phyloP scores from a whole-genome alignment of 23 red algal genomes.

The Gracilariopsis chorda region DNA sequence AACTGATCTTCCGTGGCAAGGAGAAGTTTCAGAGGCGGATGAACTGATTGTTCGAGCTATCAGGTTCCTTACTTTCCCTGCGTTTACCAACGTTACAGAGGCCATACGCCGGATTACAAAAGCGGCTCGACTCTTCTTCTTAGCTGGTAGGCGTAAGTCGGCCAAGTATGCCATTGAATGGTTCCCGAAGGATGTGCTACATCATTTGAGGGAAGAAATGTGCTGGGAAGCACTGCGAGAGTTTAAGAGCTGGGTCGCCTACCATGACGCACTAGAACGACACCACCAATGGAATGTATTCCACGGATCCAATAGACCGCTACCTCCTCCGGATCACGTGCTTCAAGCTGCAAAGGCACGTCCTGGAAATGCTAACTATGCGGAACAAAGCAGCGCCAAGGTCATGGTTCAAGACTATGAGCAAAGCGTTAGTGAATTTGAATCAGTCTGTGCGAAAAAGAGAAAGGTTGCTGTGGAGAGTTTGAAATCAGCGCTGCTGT shows the following conservation, averaged over 20 bases:
- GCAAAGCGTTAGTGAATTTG: slow-evolving; percentile 11
- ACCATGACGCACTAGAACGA: slow-evolving; percentile 23
- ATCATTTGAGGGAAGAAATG: not conserved
- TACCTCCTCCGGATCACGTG: slow-evolving; percentile 19
- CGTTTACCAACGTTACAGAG: slow-evolving; percentile 42
- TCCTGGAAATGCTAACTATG: slow-evolving; percentile 51
- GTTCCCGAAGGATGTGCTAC: slow-evolving; percentile 34
- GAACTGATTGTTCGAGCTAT: slow-evolving; percentile 41
- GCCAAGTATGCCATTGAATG: slow-evolving; percentile 35
- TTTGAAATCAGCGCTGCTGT: slow-evolving; percentile 4
- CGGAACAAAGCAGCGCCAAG: slow-evolving; percentile 19
- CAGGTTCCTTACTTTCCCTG: slow-evolving; percentile 46
- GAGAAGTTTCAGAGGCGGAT: not conserved
- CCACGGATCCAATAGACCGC: not conserved
- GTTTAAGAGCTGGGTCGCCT: slow-evolving; percentile 29
- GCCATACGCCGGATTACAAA: slow-evolving; percentile 25
- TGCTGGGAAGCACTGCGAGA: slow-evolving; percentile 11
- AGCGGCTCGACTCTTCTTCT: slow-evolving; percentile 32
- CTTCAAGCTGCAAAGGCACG: slow-evolving; percentile 6
- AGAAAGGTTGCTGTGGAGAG: slow-evolving; percentile 25
- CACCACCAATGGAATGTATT: slow-evolving; percentile 47
- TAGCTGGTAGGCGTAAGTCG: slow-evolving; percentile 23
- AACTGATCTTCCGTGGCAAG: not conserved
- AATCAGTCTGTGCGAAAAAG: not conserved
- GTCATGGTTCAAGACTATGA: slow-evolving; percentile 25